These are phyloP conservation scores for Globisporangium polare DNA, from an alignment of 352 stramenopile species.

Conservation along the genomic window DNA sequence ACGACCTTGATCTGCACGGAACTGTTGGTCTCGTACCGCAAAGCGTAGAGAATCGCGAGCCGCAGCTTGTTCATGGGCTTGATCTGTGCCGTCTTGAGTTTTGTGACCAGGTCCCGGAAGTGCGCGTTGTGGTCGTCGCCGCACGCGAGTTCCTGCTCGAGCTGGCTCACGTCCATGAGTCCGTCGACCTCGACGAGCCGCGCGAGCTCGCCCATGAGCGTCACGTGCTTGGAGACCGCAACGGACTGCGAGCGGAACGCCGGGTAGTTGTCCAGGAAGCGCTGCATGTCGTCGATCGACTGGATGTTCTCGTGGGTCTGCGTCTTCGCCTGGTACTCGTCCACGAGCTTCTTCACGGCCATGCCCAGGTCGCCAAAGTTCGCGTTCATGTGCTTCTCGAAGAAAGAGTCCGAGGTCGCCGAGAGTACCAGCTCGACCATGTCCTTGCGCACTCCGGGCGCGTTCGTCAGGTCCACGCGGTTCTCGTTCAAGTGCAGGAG, in stretches of 20 bases:
- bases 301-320: conserved; percentile 86
- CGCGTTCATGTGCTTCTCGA: conserved; percentile 93
- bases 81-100: conserved; percentile 79
- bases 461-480: conserved; percentile 93
- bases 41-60: conserved; percentile 96
- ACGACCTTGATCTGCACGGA: conserved; percentile 78
- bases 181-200: conserved; percentile 95
- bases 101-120: conserved; percentile 75
- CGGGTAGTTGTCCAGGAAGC: conserved; percentile 97
- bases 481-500: conserved; percentile 98
- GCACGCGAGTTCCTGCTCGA: conserved; percentile 93
- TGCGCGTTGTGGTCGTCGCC: conserved; percentile 81
- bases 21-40: conserved; percentile 96
- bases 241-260: conserved; percentile 94
- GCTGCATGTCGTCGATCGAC: conserved; percentile 98
- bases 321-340: conserved; percentile 81
- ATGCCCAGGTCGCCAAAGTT: conserved; percentile 98
- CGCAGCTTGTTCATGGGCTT: conserved; percentile 98
- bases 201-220: conserved; percentile 97
- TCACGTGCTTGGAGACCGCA: conserved; percentile 99
- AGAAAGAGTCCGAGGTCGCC: conserved; percentile 96
- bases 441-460: conserved; percentile 93
- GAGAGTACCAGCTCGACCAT: conserved; percentile 98
- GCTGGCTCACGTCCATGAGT: conserved; percentile 98
- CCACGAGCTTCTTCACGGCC: conserved; percentile 95